These are phyloP conservation scores for Eucommia ulmoides DNA, from an alignment of 257 asterid genomes.

Conservation along the genomic window DNA sequence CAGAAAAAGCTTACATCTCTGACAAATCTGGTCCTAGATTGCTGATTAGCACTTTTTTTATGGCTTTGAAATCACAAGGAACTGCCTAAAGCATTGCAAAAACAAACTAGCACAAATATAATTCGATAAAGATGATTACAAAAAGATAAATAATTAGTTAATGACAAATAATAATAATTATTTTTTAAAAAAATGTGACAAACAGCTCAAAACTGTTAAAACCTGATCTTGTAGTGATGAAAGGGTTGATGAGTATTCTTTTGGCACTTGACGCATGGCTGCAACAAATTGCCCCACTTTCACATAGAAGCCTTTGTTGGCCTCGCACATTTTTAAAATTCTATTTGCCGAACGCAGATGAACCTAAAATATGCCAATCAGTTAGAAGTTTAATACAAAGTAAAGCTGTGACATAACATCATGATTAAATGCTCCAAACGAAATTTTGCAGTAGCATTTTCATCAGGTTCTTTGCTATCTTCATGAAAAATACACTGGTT, in stretches of 20 bases:
- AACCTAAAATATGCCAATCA: no score
- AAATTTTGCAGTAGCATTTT: no score
- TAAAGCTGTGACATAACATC: no score
- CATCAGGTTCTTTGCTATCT: no score
- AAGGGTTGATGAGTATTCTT: slow-evolving; percentile 76
- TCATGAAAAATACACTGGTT: no score
- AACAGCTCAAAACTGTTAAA: slow-evolving; percentile 3
- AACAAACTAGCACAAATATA: no score
- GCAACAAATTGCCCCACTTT: slow-evolving; percentile 95
- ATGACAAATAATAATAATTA: no score
- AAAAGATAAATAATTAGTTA: no score
- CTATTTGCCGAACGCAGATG: slow-evolving; percentile 79
- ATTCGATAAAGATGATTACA: no score
- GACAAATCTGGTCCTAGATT: slow-evolving; percentile 59
- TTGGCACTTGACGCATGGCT: slow-evolving; percentile 72
- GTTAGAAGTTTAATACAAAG: no score
- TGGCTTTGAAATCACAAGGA: slow-evolving; percentile 63
- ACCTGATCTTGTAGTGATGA: slow-evolving; percentile 91
- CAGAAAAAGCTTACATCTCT: slow-evolving; percentile 48
- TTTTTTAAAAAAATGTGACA: background rate
- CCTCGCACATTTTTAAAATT: slow-evolving; percentile 39
- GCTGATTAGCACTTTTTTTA: slow-evolving; percentile 44
- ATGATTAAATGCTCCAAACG: no score
- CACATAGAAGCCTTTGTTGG: slow-evolving; percentile 83
- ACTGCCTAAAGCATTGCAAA: slow-evolving; percentile 46